These are phyloP conservation scores for Lolium multiflorum DNA, from an alignment of 176 grass and related monocot genomes.

Conservation along the genomic window DNA sequence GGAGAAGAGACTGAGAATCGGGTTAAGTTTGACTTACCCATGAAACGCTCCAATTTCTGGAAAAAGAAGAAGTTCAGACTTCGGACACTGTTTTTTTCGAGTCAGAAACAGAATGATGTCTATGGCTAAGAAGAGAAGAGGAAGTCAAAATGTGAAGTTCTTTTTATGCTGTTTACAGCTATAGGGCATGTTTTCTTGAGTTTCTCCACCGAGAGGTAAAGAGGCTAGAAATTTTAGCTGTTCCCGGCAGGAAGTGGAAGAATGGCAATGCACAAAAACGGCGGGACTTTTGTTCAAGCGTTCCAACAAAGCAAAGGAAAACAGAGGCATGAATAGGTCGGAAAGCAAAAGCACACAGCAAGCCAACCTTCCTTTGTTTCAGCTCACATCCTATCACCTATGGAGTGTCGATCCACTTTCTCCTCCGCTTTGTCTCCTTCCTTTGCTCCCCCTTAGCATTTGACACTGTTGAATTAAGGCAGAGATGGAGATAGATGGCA, in stretches of 20 bases:
- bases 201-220: neutral
- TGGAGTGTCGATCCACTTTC: neutral
- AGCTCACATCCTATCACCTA: neutral
- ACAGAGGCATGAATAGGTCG: neutral
- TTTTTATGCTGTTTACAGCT: too few relatives aligned
- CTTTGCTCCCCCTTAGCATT: neutral
- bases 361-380: neutral
- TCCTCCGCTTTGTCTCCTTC: slow-evolving; percentile 24
- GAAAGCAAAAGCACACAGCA: slow-evolving; percentile 23
- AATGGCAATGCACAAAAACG: neutral
- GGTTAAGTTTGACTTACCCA: neutral
- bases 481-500: neutral
- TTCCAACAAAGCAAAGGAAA: neutral
- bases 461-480: neutral
- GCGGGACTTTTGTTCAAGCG: slow-evolving; percentile 56
- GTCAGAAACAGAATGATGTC: neutral
- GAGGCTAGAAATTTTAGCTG: neutral
- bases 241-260: neutral
- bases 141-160: too few relatives aligned
- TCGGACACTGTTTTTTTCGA: neutral
- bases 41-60: neutral
- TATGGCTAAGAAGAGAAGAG: too few relatives aligned
- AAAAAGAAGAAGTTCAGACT: too few relatives aligned
- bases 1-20: too few relatives aligned
- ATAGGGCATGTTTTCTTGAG: neutral